phyloP scores from a whole-genome alignment of 106 monocot species.

The Dioscorea dumetorum region DNA sequence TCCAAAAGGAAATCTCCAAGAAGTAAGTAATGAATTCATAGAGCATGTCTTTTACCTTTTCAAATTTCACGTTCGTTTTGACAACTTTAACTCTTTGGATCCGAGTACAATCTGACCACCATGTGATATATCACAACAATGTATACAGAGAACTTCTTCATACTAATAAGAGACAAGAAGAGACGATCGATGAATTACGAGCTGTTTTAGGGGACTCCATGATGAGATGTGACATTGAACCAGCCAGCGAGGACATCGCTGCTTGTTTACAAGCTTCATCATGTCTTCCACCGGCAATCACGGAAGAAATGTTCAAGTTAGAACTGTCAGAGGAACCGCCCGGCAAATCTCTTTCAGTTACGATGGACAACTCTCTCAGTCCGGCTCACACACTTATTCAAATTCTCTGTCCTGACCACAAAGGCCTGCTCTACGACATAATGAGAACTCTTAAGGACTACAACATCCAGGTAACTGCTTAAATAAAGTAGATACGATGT shows the following conservation, averaged over 20 bases:
- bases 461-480: slow-evolving; percentile 67
- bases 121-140: neutral
- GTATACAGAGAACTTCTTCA: slow-evolving; percentile 64
- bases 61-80: too few species aligned
- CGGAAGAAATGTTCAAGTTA: slow-evolving; percentile 48
- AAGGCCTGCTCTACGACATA: slow-evolving; percentile 87
- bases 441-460: slow-evolving; percentile 85
- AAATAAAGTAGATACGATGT: too few species aligned
- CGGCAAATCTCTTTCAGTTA: slow-evolving; percentile 22
- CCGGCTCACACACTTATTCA: slow-evolving; percentile 73
- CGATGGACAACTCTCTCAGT: slow-evolving; percentile 76
- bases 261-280: slow-evolving; percentile 48
- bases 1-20: too few species aligned
- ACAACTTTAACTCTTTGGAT: too few species aligned
- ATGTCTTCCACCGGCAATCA: slow-evolving; percentile 31
- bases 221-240: slow-evolving; percentile 61
- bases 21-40: too few species aligned
- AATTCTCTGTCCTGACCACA: slow-evolving; percentile 66
- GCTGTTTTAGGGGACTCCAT: slow-evolving; percentile 57
- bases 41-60: too few species aligned
- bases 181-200: slow-evolving; percentile 43
- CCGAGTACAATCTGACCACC: too few species aligned
- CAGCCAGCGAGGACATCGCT: slow-evolving; percentile 34
- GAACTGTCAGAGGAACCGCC: slow-evolving; percentile 41
- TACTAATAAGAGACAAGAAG: slow-evolving; percentile 61